Evolutionary conservation across 2,329 filamentous ascomycete species (phyloP).

Genomic region (Cryphonectria carpinicola): DNA sequence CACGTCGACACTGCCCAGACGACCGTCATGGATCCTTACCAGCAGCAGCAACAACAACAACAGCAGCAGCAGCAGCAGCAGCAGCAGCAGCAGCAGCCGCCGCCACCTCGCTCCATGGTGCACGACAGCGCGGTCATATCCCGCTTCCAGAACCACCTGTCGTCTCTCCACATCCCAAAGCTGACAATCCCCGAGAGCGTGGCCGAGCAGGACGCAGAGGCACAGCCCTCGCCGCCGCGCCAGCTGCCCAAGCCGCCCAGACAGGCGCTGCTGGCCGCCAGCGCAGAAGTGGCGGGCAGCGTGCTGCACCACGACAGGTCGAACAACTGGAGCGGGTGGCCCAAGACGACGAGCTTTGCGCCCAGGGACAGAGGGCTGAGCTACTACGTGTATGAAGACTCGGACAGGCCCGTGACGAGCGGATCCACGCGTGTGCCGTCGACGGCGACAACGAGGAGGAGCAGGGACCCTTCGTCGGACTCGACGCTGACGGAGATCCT

Average conservation of each 20-base stretch:
- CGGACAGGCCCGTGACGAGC: slow-evolving; percentile 21
- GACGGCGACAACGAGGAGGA: slow-evolving; percentile 31
- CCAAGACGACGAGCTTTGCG: slow-evolving; percentile 5
- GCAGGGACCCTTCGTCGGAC: slow-evolving; percentile 45
- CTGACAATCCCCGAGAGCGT: slow-evolving; percentile 19
- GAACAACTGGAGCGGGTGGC: slow-evolving; percentile 1
- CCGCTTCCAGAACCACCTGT: slow-evolving; percentile 26
- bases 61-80: slow-evolving; percentile 10
- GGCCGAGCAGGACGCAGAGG: slow-evolving; percentile 16
- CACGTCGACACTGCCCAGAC: neutral
- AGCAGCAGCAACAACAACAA: slow-evolving; percentile 5
- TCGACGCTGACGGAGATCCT: slow-evolving; percentile 56
- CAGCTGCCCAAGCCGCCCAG: slow-evolving; percentile 28
- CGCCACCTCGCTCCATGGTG: neutral
- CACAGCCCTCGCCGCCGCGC: slow-evolving; percentile 24
- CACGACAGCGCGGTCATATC: slow-evolving; percentile 11
- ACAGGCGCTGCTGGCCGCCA: slow-evolving; percentile 25
- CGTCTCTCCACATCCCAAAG: slow-evolving; percentile 1
- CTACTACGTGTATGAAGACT: slow-evolving; percentile 26
- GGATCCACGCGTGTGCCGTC: slow-evolving; percentile 15
- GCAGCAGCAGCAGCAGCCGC: slow-evolving; percentile 12
- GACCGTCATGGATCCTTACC: slow-evolving; percentile 13
- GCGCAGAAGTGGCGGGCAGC: slow-evolving; percentile 8
- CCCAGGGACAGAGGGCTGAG: slow-evolving; percentile 21
- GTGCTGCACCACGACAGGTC: neutral